Conservation (phyloP, 352 stramenopile species). For the Phytopythium mirpurense region DNA sequence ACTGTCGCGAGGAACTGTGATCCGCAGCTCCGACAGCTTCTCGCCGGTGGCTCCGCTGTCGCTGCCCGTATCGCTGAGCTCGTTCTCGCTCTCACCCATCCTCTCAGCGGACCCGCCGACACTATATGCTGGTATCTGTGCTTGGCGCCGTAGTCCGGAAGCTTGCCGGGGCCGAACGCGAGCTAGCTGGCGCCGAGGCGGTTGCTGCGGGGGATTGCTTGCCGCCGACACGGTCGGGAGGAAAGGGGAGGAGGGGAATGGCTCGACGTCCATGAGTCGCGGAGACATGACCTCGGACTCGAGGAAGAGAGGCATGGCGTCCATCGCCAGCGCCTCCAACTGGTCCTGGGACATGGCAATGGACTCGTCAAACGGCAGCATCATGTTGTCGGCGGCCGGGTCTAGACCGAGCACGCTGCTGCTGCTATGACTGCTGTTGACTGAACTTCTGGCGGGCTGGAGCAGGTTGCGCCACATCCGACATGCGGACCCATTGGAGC, state of each 20-base stretch:
- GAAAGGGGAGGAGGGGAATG: background rate
- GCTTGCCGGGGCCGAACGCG: background rate
- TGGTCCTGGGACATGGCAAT: slow-evolving; percentile 14
- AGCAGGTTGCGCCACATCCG: slow-evolving; percentile 4
- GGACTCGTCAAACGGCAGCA: slow-evolving; percentile 11
- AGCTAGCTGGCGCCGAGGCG: background rate
- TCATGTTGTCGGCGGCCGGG: slow-evolving; percentile 1
- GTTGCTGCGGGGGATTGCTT: background rate
- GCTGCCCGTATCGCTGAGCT: background rate
- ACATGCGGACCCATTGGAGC: background rate
- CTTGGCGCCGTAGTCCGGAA: background rate
- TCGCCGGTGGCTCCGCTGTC: background rate
- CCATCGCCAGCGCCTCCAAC: slow-evolving; percentile 29
- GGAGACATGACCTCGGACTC: slow-evolving; percentile 20
- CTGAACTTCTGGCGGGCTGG: background rate
- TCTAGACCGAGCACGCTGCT: slow-evolving; percentile 6
- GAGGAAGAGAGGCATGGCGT: slow-evolving; percentile 27
- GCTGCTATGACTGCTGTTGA: slow-evolving; percentile 6
- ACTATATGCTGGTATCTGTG: background rate
- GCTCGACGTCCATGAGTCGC: slow-evolving; percentile 4
- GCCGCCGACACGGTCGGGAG: background rate
- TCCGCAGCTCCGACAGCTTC: background rate
- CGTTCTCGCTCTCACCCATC: background rate
- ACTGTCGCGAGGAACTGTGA: background rate
- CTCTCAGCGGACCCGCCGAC: background rate